Conservation (phyloP, 1,284 basidiomycete genomes). For the Apiotrichum veenhuisii region DNA sequence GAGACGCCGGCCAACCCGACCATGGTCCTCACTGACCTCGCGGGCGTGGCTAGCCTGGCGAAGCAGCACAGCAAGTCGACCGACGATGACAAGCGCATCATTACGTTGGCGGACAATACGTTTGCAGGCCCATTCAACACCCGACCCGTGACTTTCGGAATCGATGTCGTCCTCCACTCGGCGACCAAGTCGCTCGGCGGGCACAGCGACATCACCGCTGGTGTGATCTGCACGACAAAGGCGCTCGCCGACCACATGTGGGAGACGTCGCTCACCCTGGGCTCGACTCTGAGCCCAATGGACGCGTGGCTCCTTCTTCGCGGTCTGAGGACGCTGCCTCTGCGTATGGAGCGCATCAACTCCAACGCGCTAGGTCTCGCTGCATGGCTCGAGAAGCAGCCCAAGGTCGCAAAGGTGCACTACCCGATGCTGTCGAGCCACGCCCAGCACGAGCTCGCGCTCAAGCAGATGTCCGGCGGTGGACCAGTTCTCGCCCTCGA, state of each 20-base stretch:
- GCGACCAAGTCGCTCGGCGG: constrained; percentile 15
- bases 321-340: constrained; percentile 12
- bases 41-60: constrained; percentile 4
- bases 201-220: constrained; percentile 16
- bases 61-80: neutral
- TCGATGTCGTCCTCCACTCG: constrained; percentile 15
- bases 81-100: constrained; percentile 4
- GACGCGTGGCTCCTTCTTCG: constrained; percentile 15
- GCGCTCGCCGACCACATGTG: constrained; percentile 5
- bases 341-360: constrained; percentile 17
- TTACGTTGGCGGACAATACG: constrained; percentile 11
- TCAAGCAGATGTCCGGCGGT: constrained; percentile 15
- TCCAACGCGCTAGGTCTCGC: constrained; percentile 12
- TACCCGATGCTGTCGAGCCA: constrained; percentile 13
- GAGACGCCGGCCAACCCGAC: constrained; percentile 19
- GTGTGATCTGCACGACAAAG: constrained; percentile 10
- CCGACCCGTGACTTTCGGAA: constrained; percentile 9
- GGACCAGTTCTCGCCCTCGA: constrained; percentile 11
- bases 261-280: constrained; percentile 14
- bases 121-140: constrained; percentile 13
- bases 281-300: constrained; percentile 14
- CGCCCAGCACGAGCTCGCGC: constrained; percentile 11
- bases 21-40: constrained; percentile 11
- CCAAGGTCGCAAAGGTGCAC: constrained; percentile 9
- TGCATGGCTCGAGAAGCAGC: constrained; percentile 9